Percentiles rank a stretch among this genome's conserved stretches.
Conservation (phyloP, 2,329 filamentous ascomycete genomes). For the Colletotrichum falcatum region DNA sequence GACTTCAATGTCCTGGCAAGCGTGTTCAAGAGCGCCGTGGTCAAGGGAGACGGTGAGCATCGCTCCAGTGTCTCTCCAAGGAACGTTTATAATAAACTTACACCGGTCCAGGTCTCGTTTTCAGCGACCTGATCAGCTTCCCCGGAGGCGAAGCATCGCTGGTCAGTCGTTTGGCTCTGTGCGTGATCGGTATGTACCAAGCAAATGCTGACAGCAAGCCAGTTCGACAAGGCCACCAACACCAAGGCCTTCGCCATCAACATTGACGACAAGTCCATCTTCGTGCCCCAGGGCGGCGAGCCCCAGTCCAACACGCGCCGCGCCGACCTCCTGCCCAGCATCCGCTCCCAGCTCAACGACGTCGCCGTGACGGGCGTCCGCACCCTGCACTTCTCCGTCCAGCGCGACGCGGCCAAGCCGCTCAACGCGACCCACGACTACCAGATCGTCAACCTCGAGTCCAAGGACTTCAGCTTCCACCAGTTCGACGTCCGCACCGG, state of each 20-base stretch:
- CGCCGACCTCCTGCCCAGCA: slow-evolving; percentile 56
- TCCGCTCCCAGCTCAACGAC: slow-evolving; percentile 52
- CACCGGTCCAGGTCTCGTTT: slow-evolving; percentile 25
- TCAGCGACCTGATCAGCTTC: slow-evolving; percentile 41
- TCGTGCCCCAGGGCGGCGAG: slow-evolving; percentile 50
- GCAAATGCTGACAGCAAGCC: background rate
- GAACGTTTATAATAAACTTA: background rate
- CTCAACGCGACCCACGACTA: slow-evolving; percentile 62
- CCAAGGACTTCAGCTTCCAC: slow-evolving; percentile 40
- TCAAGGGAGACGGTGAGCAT: slow-evolving; percentile 44
- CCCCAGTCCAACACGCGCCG: slow-evolving; percentile 59
- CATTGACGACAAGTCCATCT: slow-evolving; percentile 56
- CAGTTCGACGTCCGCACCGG: slow-evolving; percentile 42
- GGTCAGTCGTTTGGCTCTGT: background rate
- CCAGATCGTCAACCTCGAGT: slow-evolving; percentile 45
- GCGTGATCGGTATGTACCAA: accelerated
- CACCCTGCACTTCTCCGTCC: slow-evolving; percentile 60
- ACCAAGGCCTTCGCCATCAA: slow-evolving; percentile 43
- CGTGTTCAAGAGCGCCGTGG: slow-evolving; percentile 45
- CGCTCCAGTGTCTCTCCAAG: background rate
- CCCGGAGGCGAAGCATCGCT: slow-evolving; percentile 36
- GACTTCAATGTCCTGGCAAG: slow-evolving; percentile 44
- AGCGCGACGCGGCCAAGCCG: slow-evolving; percentile 53
- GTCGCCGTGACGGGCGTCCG: slow-evolving; percentile 56
- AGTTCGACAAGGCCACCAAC: slow-evolving; percentile 41